phyloP scores from a whole-genome alignment of 2,329 filamentous ascomycete species.

The Nectriaceae sp. region DNA sequence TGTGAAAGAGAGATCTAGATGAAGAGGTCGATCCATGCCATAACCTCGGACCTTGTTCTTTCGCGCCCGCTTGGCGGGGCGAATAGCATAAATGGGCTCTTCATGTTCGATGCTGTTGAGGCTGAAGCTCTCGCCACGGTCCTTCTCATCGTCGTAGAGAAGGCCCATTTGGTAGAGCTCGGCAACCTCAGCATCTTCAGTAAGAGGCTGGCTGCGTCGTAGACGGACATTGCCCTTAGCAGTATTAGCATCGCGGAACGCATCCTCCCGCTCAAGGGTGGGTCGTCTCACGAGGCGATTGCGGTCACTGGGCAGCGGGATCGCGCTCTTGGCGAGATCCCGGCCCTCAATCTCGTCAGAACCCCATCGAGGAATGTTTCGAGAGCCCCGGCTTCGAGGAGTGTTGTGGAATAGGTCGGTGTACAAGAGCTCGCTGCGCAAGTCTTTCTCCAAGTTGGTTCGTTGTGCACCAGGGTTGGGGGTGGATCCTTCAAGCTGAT shows the following conservation, averaged over 20 bases:
- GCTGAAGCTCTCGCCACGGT: slow-evolving; percentile 36
- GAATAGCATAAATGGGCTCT: slow-evolving; percentile 41
- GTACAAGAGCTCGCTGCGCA: slow-evolving; percentile 14
- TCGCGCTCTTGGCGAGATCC: slow-evolving; percentile 36
- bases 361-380: slow-evolving; percentile 15
- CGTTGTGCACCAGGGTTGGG: slow-evolving; percentile 16
- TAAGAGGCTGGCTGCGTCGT: slow-evolving; percentile 21
- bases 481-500: slow-evolving; percentile 4
- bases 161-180: slow-evolving; percentile 48
- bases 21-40: slow-evolving; percentile 29
- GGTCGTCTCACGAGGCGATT: slow-evolving; percentile 38
- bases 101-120: slow-evolving; percentile 42
- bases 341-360: slow-evolving; percentile 34
- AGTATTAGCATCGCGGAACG: slow-evolving; percentile 45
- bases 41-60: slow-evolving; percentile 26
- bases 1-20: slow-evolving; percentile 45
- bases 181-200: slow-evolving; percentile 38
- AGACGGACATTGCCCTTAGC: slow-evolving; percentile 33
- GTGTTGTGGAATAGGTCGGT: neutral
- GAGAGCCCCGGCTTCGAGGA: slow-evolving; percentile 13
- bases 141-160: slow-evolving; percentile 45
- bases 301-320: slow-evolving; percentile 40
- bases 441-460: slow-evolving; percentile 23
- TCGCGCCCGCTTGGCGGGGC: slow-evolving; percentile 35
- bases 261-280: slow-evolving; percentile 48